Evolutionary conservation across 164 flowering plant species (phyloP).

Genomic region (Malania oleifera): DNA sequence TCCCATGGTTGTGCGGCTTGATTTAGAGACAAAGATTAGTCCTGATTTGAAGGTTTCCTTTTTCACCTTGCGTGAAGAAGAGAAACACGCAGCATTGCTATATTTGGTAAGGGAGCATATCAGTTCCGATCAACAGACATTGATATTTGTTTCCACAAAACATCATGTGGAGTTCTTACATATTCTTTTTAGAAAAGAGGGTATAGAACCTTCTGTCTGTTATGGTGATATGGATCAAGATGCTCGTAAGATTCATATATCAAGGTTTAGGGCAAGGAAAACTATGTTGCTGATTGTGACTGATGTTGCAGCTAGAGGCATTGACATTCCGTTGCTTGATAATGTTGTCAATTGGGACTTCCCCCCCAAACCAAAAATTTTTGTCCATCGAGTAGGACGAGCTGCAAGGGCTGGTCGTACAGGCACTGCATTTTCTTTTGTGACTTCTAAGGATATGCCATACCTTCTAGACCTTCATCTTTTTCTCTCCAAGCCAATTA

Average conservation of each 20-base stretch:
- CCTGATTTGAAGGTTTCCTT: constrained; percentile 74
- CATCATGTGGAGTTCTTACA: constrained; percentile 91
- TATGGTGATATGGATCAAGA: constrained; percentile 99
- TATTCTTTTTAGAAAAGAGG: constrained; percentile 59
- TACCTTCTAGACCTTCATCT: constrained; percentile 93
- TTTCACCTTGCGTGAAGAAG: constrained; percentile 84
- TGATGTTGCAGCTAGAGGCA: constrained; percentile 96
- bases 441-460: constrained; percentile 84
- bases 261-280: constrained; percentile 78
- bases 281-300: constrained; percentile 91
- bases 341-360: constrained; percentile 97
- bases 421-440: constrained; percentile 83
- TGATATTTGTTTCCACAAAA: constrained; percentile 90
- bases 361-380: constrained; percentile 91
- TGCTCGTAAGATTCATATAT: constrained; percentile 84
- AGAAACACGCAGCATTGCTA: constrained; percentile 75
- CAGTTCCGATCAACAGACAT: constrained; percentile 65
- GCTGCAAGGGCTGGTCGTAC: constrained; percentile 96
- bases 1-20: constrained; percentile 85
- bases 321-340: constrained; percentile 95
- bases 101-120: constrained; percentile 84
- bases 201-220: constrained; percentile 84
- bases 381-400: constrained; percentile 94
- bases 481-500: constrained; percentile 82
- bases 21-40: constrained; percentile 84